Evolutionary conservation across 192 early-diverging fungal species (phyloP).

Genomic region (Linnemannia elongata): DNA sequence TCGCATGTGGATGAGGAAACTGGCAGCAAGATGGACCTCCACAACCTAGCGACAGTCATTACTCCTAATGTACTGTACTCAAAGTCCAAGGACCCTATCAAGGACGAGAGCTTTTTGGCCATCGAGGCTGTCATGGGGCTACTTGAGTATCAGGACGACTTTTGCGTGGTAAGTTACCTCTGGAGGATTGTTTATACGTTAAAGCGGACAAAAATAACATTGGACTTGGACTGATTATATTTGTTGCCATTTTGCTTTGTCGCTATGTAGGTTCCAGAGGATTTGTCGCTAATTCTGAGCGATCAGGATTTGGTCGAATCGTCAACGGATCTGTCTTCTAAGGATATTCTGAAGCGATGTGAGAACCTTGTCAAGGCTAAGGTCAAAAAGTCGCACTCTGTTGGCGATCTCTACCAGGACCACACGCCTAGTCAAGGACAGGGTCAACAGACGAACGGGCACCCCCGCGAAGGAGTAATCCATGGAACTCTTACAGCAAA

Average conservation of each 20-base stretch:
- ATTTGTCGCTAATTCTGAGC: slow-evolving; percentile 62
- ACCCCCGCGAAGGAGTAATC: not conserved
- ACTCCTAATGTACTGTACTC: slow-evolving; percentile 93
- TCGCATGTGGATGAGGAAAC: slow-evolving; percentile 75
- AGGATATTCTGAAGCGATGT: slow-evolving; percentile 69
- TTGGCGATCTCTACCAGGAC: slow-evolving; percentile 21
- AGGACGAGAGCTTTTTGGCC: slow-evolving; percentile 79
- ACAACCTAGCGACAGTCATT: slow-evolving; percentile 94
- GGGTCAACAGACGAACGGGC: not conserved
- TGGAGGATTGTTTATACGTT: not conserved
- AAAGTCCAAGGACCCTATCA: slow-evolving; percentile 84
- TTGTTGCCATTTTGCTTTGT: not conserved
- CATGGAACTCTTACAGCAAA: not conserved
- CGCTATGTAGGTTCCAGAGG: slow-evolving; percentile 63
- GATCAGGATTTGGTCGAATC: slow-evolving; percentile 62
- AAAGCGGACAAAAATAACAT: not conserved
- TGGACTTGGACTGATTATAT: not conserved
- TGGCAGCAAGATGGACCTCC: slow-evolving; percentile 93
- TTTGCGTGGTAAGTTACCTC: slow-evolving; percentile 68
- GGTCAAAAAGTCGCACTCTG: slow-evolving; percentile 53
- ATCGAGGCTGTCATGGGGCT: slow-evolving; percentile 77
- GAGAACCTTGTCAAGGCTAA: slow-evolving; percentile 63
- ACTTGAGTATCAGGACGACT: slow-evolving; percentile 71
- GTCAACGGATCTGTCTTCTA: slow-evolving; percentile 62
- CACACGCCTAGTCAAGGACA: not conserved